Evolutionary conservation across 768 basidiomycete genomes (phyloP).

Genomic region (Amanita polypyramis): DNA sequence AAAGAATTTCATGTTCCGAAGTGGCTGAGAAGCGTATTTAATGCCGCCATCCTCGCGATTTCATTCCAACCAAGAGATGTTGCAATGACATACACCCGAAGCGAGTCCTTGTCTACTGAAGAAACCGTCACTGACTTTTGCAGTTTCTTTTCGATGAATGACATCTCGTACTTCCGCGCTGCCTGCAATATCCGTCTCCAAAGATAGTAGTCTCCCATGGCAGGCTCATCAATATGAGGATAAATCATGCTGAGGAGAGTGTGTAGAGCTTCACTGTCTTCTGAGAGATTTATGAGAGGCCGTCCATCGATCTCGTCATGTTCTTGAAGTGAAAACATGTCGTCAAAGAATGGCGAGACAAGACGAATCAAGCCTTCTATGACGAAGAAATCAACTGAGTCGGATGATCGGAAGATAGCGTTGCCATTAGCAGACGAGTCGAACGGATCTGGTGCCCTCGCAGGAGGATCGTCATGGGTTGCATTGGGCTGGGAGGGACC

Average conservation of each 20-base stretch:
- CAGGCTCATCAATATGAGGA: neutral
- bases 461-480: neutral
- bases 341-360: neutral
- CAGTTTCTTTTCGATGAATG: neutral
- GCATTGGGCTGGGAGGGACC: neutral
- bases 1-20: neutral
- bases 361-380: neutral
- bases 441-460: neutral
- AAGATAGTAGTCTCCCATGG: neutral
- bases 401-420: conserved; percentile 17
- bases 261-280: neutral
- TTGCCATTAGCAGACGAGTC: conserved; percentile 9
- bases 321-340: neutral
- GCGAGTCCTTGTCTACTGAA: neutral
- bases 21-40: neutral
- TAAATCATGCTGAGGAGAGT: neutral
- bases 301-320: neutral
- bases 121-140: neutral
- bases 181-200: neutral
- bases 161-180: neutral
- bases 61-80: neutral
- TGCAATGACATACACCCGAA: conserved; percentile 1
- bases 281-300: neutral
- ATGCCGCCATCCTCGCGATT: neutral
- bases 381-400: conserved; percentile 19